Evolutionary conservation across 2,329 filamentous ascomycete genomes (phyloP), one percentile per base, ranked within the genome.

Genomic region (Epichloe amarillans): DNA sequence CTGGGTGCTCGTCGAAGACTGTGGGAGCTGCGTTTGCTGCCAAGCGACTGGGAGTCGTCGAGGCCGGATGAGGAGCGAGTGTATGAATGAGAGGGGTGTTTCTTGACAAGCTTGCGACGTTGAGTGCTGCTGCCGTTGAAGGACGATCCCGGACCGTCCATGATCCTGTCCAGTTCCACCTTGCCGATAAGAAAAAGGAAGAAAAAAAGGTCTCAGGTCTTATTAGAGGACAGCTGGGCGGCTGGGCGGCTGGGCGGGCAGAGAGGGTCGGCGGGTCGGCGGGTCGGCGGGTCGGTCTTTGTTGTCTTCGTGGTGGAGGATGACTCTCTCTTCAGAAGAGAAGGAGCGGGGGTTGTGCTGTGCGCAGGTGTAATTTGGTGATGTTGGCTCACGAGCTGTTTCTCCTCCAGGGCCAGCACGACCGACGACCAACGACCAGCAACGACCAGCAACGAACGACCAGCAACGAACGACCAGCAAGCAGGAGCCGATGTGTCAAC

Each of bases 21-120:
- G 61, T 76, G 74, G 58, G 79, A 80, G 74, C 79, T 83, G 66
- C 75, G 74, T 72, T 80, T 76, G 71, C 76, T 81, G 66, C 74
- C 72, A 59, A 82, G 67, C 58, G 76, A 80, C 60, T 70, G 70
- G 66, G 73, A 69, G 69, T 80, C 77, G 70, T 79, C 75, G 69
- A 74, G 66, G 63, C 69, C 71, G 62, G 70, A 71, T 47, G 68
- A 73, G 55, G 73, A 70, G 57, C 69, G 66, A 51, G 63, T 69
- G 62, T 75, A 70, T 55, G 50, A 43, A 41, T 53, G 50, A 5
- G 70, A 68, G 47, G 75, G 76, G 52, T 77, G 77, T 64, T 79
- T 80, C 71, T 84, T 83, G 62, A 77, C 76, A 57, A 84, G 76
- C 64, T 69, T 73, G 67, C 79, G 77, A 67, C 80, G 78, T 57